Percentiles rank a stretch among this genome's conserved stretches.
Conservation (phyloP, 108 stramenopile genomes). For the Nannochloropsis salina region DNA sequence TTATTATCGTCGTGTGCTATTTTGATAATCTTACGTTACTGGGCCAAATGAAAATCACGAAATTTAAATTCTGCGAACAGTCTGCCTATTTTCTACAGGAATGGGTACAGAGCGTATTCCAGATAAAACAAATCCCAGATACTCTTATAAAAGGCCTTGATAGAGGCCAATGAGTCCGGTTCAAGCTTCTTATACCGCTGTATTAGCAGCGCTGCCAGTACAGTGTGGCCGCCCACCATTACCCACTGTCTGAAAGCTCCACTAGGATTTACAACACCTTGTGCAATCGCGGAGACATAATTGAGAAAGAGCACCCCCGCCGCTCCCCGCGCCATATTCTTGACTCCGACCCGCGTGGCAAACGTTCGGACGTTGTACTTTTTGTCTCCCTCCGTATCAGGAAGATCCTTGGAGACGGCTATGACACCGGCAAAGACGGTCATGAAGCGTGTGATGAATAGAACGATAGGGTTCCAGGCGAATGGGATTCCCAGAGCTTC, state of each 20-base stretch:
- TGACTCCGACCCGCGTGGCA: conserved; percentile 74
- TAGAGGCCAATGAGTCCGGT: conserved; percentile 65
- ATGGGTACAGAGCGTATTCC: conserved; percentile 83
- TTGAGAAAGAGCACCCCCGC: conserved; percentile 63
- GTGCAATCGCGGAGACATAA: conserved; percentile 76
- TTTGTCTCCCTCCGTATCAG: conserved; percentile 88
- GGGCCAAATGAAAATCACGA: too few species aligned
- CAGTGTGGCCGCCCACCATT: conserved; percentile 83
- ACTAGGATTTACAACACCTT: conserved; percentile 59
- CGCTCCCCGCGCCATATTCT: conserved; percentile 69
- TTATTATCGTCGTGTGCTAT: too few species aligned
- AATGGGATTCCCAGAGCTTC: conserved; percentile 84
- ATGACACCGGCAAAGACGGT: conserved; percentile 84
- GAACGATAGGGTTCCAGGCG: conserved; percentile 78
- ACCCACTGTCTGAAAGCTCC: conserved; percentile 67
- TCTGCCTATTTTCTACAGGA: conserved; percentile 61
- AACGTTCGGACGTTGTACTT: conserved; percentile 77
- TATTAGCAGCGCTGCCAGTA: conserved; percentile 61
- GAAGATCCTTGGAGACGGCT: conserved; percentile 89
- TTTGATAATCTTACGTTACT: too few species aligned
- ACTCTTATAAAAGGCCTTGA: conserved; percentile 86
- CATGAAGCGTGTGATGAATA: conserved; percentile 92
- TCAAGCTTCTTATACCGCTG: conserved; percentile 62
- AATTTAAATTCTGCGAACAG: too few species aligned
- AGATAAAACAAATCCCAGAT: conserved; percentile 95